Evolutionary conservation across 2,329 filamentous ascomycete species (phyloP).

Genomic region (Bipolaris gigantea): DNA sequence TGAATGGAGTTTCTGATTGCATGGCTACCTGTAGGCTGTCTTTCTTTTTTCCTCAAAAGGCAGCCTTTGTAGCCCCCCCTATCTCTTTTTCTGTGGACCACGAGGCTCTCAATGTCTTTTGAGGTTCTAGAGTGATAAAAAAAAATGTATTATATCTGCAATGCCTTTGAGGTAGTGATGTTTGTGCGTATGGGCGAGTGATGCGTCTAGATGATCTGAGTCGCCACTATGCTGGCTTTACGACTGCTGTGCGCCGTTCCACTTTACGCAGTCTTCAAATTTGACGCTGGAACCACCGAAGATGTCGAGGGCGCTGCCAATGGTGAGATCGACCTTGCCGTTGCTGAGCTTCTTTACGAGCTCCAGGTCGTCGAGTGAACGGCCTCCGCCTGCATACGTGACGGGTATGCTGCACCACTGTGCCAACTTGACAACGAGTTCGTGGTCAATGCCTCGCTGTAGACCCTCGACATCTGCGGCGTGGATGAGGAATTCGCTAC

Average conservation of each 20-base stretch:
- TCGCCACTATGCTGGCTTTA: not conserved
- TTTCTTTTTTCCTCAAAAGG: constrained; percentile 1
- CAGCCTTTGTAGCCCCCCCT: not conserved
- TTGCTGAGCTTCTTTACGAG: constrained; percentile 75
- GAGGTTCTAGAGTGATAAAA: not conserved
- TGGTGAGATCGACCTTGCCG: constrained; percentile 88
- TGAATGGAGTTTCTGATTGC: constrained; percentile 6
- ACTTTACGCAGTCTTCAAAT: constrained; percentile 85
- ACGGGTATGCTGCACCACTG: constrained; percentile 90
- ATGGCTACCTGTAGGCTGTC: constrained; percentile 1
- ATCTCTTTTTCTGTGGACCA: not conserved
- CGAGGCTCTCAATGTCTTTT: not conserved
- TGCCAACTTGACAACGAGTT: constrained; percentile 74
- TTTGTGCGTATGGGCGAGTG: not conserved
- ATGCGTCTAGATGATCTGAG: not conserved
- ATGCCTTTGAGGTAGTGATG: not conserved
- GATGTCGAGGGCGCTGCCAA: constrained; percentile 93
- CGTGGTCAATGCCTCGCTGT: constrained; percentile 86
- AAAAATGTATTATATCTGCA: constrained; percentile 6
- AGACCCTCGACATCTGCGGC: constrained; percentile 95
- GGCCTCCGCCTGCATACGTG: constrained; percentile 94
- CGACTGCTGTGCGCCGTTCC: constrained; percentile 62
- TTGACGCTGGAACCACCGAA: constrained; percentile 87
- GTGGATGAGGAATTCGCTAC: constrained; percentile 95
- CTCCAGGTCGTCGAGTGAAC: constrained; percentile 78